Evolutionary conservation across 495 filamentous ascomycete genomes (phyloP), one percentile per base, ranked within the genome.

Genomic region (Aspergillus kassunensis): DNA sequence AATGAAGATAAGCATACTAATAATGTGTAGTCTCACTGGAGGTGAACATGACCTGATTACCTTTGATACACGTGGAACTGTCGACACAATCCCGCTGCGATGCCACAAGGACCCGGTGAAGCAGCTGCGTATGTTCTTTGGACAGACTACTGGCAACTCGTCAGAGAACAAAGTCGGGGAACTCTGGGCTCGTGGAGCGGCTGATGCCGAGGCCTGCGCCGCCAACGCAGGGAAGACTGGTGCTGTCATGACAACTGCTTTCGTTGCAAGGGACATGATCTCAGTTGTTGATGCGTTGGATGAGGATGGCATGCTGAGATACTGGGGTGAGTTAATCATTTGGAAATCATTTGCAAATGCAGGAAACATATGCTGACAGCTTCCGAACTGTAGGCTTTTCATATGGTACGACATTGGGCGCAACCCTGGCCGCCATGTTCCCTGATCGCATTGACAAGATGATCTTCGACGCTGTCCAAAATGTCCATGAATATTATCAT

Each of bases 351-450:
- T 20, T 18, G 42, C 6, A 18, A 13, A 20, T 12, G 29, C 15
- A 45, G n/a, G 8, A 33, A 49, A 13, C n/a, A 15, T 21, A 13
- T 16, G 44, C 13, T 45, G 44, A 49, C 19, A 40, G 18, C 25
- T 9, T 8, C 3, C 9, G 5, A 10, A 45, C 2, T 10, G 7
- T 40, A 68, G 70, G 73, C 2, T 61, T 70, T 37, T 74, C 71
- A 6, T 77, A 77, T 39, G 71, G 74, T 10, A 75, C 72, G 0
- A 63, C 61, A 1, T 54, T 77, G 3, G 74, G 74, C 6, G 68
- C 62, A 6, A 73, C 67, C 5, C 49, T 66, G 7, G 70, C 68
- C 15, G 65, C 69, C 44, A 70, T 77, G 67, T 77, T 74, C 51
- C 74, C 74, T 1, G 70, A 75, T 6, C 61, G 67, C n/a, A 46